Evolutionary conservation across 73 alveolate genomes (phyloP), one percentile per base, ranked within the genome.

Genomic region (Effrenium voratum): DNA sequence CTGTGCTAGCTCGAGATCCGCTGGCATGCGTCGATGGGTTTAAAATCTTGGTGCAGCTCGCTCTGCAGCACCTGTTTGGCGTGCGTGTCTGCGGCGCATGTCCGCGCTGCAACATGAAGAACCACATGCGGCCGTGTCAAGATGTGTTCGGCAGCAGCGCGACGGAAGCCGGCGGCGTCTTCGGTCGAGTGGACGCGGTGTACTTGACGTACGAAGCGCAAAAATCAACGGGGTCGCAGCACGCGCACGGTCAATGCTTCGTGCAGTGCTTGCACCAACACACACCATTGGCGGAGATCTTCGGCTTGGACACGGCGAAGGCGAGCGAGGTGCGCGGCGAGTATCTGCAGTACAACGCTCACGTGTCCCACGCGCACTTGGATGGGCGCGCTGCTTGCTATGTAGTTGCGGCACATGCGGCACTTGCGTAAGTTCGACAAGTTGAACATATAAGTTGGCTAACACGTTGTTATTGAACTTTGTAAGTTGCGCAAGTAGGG

Each of bases 11-110:
- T 19, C 40, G 91, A 1, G 91, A 79, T 26, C 91, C 91, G 8
- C 24, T 79, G 70, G 91, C 91, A 2, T 79, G 66, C 43, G 60
- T 47, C 38, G 91, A 79, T 28, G 91, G 91, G 38, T 79, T 79
- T 22, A 49, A 32, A 49, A 43, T 32, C 6, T 45, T 79, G 91
- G 41, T 79, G 4, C 91, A 13, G 28, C 70, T 79, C 2, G 44
- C 47, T 4, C 16, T 43, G 13, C 68, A 36, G 34, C 91, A 79
- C 70, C 5, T 73, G 36, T 73, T 73, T 15, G 84, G 84, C 55
- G 3, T 73, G 36, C 8, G 22, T 30, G 22, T 73, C 13, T 73
- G 84, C 34, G 32, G 13, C 3, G 38, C 12, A 5, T 73, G 84
- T 34, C 84, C 84, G 2, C 36, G 10, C 34, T 73, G 84, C 41